A percentile compares a stretch with the other conserved stretches of the same genome.
These are phyloP conservation scores for Trichomonascus vanleenenianus DNA, from an alignment of 805 yeast genomes.

Conservation along the genomic window DNA sequence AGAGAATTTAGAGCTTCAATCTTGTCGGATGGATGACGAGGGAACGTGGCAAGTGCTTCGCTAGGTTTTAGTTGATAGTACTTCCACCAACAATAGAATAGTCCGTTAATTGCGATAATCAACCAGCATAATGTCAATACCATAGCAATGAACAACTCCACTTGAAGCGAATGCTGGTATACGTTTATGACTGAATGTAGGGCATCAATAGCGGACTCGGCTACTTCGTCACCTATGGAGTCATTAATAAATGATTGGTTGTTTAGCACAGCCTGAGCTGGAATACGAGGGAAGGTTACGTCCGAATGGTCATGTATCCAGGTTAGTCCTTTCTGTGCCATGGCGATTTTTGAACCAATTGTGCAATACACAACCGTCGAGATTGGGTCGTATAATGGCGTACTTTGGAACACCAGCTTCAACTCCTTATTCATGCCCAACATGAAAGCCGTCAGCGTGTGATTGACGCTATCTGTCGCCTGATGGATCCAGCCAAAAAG, in stretches of 20 bases:
- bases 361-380: constrained; percentile 69
- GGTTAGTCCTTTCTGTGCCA: constrained; percentile 60
- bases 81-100: constrained; percentile 7
- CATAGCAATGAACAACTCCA: constrained; percentile 11
- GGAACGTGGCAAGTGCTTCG: no score
- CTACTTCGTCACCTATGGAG: constrained; percentile 2
- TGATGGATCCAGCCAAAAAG: constrained; percentile 58
- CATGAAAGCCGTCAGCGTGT: constrained; percentile 52
- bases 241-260: background rate
- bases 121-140: constrained; percentile 10
- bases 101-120: constrained; percentile 6
- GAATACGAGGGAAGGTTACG: constrained; percentile 47
- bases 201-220: constrained; percentile 2
- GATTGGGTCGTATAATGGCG: constrained; percentile 58
- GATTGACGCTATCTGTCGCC: constrained; percentile 51
- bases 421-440: constrained; percentile 52
- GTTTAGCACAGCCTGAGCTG: background rate
- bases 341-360: constrained; percentile 61
- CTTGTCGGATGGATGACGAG: no score
- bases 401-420: constrained; percentile 52
- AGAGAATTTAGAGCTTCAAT: no score
- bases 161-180: constrained; percentile 6
- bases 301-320: constrained; percentile 69
- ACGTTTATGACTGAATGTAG: constrained; percentile 4
- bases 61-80: no score